Conservation (phyloP, 148 eudicot species). For the Salicornia ramosissima region DNA sequence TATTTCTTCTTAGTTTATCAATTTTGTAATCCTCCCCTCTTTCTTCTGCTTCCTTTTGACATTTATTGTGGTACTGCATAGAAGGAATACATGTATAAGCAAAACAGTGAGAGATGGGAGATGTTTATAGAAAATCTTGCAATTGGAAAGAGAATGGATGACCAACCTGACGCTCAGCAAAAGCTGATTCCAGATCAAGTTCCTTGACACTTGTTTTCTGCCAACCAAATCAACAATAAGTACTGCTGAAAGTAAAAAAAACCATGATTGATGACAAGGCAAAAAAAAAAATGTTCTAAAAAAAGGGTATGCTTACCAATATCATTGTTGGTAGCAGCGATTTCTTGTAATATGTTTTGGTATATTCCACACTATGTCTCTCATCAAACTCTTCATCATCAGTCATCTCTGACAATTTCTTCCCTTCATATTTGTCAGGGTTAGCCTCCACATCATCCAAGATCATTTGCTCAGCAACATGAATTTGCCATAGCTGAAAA, state of each 20-base stretch:
- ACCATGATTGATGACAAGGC: not conserved
- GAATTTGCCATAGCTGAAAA: slow-evolving; percentile 88
- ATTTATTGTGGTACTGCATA: slow-evolving; percentile 57
- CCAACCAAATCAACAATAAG: slow-evolving; percentile 16
- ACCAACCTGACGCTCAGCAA: slow-evolving; percentile 89
- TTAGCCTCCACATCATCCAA: slow-evolving; percentile 83
- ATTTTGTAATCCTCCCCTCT: slow-evolving; percentile 68
- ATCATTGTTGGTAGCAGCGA: slow-evolving; percentile 47
- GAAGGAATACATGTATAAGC: slow-evolving; percentile 22
- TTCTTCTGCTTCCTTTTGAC: slow-evolving; percentile 64
- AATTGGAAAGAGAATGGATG: not conserved
- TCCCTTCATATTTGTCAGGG: slow-evolving; percentile 78
- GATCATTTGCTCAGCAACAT: slow-evolving; percentile 92
- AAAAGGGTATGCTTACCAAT: slow-evolving; percentile 40
- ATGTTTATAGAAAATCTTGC: too few species aligned
- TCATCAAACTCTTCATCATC: slow-evolving; percentile 91
- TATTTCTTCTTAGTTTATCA: slow-evolving; percentile 57
- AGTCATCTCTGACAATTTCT: slow-evolving; percentile 62
- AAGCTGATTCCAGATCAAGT: slow-evolving; percentile 92
- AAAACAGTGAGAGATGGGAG: not conserved
- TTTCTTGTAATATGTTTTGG: slow-evolving; percentile 57
- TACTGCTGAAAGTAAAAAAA: not conserved
- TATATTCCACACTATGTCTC: slow-evolving; percentile 51
- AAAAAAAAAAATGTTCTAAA: not conserved
- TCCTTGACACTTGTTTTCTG: slow-evolving; percentile 88